A percentile compares a stretch with the other conserved stretches of the same genome.
phyloP scores from a whole-genome alignment of 2,329 filamentous ascomycete species.

The Proliferodiscus dingleyae region DNA sequence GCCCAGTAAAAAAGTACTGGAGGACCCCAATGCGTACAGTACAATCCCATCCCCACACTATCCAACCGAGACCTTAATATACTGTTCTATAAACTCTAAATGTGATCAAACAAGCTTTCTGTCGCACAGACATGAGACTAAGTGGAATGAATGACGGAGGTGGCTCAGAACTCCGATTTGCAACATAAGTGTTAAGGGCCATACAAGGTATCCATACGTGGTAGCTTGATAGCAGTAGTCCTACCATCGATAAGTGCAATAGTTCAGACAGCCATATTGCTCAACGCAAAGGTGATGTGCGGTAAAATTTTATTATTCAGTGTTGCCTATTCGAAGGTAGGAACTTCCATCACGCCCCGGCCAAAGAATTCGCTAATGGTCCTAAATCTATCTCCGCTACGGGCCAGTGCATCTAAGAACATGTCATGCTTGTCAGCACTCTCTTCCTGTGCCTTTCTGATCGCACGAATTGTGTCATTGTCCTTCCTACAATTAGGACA shows the following conservation, averaged over 20 bases:
- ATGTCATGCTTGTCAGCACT: slow-evolving; percentile 82
- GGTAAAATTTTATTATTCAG: not conserved
- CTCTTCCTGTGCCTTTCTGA: slow-evolving; percentile 80
- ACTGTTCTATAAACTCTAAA: too few relatives aligned
- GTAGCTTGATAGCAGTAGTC: not conserved
- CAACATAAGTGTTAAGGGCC: slow-evolving; percentile 6
- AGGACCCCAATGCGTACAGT: too few relatives aligned
- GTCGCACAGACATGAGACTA: not conserved
- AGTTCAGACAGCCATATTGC: too few relatives aligned
- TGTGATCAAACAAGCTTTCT: not conserved
- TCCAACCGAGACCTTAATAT: too few relatives aligned
- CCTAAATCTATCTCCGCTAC: slow-evolving; percentile 79
- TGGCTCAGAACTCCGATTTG: slow-evolving; percentile 10
- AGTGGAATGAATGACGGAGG: slow-evolving; percentile 6
- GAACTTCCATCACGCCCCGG: slow-evolving; percentile 74
- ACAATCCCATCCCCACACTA: too few relatives aligned
- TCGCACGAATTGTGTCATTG: slow-evolving; percentile 84
- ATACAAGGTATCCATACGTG: not conserved
- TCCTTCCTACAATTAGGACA: slow-evolving; percentile 81
- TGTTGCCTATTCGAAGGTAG: slow-evolving; percentile 12
- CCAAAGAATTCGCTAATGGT: slow-evolving; percentile 95
- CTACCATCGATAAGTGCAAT: not conserved
- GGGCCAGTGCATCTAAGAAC: slow-evolving; percentile 74
- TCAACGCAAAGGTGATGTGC: not conserved
- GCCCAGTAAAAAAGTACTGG: too few relatives aligned